These are phyloP conservation scores for Arachis hypogaea DNA, from an alignment of 306 rosid species.

Conservation along the genomic window DNA sequence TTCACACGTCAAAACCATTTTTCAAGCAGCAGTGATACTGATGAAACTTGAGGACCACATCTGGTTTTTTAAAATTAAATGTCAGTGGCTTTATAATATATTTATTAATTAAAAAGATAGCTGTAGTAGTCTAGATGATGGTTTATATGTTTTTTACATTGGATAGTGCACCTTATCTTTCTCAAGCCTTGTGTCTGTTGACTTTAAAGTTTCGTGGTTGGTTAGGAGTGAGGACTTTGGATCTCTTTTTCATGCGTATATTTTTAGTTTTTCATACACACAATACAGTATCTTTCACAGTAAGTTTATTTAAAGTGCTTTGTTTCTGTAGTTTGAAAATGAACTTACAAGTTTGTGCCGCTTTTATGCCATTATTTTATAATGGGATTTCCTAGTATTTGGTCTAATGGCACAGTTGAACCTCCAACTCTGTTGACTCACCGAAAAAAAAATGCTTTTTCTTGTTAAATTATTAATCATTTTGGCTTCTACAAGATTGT, in stretches of 20 bases:
- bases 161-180: not conserved
- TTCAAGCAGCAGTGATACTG: not conserved
- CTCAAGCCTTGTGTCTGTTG: constrained; percentile 27
- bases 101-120: too few relatives aligned
- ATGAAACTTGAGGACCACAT: not conserved
- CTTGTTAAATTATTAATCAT: constrained; percentile 23
- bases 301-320: constrained; percentile 38
- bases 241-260: constrained; percentile 11
- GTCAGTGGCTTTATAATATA: not conserved
- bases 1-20: constrained; percentile 5
- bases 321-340: constrained; percentile 30
- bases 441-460: constrained; percentile 27
- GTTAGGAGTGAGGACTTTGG: constrained; percentile 17
- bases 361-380: constrained; percentile 34
- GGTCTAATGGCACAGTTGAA: not conserved
- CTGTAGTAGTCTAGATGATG: too few relatives aligned
- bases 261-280: constrained; percentile 30
- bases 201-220: constrained; percentile 12
- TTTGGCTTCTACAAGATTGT: not conserved
- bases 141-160: not conserved
- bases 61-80: not conserved
- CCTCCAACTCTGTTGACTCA: not conserved
- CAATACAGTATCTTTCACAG: constrained; percentile 32
- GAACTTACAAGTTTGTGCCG: constrained; percentile 33
- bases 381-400: constrained; percentile 20